phyloP scores from a whole-genome alignment of 495 filamentous ascomycete species.

The Penicillium antarcticum region DNA sequence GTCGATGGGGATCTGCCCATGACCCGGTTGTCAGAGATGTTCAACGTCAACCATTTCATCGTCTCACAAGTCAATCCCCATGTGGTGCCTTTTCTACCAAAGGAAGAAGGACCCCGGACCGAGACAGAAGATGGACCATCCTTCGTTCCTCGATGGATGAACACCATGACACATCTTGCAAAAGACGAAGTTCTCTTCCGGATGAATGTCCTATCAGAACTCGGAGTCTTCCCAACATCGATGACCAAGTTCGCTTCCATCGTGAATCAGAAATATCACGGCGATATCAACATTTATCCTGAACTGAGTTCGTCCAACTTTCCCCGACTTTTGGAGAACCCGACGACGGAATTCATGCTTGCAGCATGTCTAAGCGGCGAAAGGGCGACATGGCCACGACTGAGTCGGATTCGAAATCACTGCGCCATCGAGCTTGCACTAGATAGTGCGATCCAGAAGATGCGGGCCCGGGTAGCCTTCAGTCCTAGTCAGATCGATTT shows the following conservation, averaged over 20 bases:
- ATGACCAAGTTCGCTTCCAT: conserved; percentile 78
- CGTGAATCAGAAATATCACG: conserved; percentile 84
- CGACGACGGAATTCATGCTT: conserved; percentile 86
- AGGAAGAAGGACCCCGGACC: conserved; percentile 58
- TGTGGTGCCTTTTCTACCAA: conserved; percentile 80
- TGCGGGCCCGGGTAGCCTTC: conserved; percentile 76
- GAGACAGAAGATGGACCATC: conserved; percentile 33
- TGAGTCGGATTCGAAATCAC: conserved; percentile 77
- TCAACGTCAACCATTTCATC: conserved; percentile 98
- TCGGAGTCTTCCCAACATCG: conserved; percentile 77
- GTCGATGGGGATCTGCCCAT: conserved; percentile 94
- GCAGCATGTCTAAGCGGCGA: conserved; percentile 73
- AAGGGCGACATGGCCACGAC: conserved; percentile 84
- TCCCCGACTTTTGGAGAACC: conserved; percentile 75
- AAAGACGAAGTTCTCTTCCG: conserved; percentile 79
- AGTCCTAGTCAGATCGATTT: conserved; percentile 69
- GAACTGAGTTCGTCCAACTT: conserved; percentile 72
- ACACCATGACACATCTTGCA: conserved; percentile 67
- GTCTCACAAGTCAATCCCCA: conserved; percentile 96
- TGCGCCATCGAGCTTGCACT: conserved; percentile 84
- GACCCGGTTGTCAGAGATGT: conserved; percentile 88
- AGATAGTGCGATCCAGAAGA: conserved; percentile 74
- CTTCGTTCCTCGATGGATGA: conserved; percentile 56
- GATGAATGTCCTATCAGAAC: conserved; percentile 75
- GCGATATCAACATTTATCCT: conserved; percentile 94